phyloP scores from a whole-genome alignment of 768 basidiomycete genomes.

The Boletus vermiculosoides region DNA sequence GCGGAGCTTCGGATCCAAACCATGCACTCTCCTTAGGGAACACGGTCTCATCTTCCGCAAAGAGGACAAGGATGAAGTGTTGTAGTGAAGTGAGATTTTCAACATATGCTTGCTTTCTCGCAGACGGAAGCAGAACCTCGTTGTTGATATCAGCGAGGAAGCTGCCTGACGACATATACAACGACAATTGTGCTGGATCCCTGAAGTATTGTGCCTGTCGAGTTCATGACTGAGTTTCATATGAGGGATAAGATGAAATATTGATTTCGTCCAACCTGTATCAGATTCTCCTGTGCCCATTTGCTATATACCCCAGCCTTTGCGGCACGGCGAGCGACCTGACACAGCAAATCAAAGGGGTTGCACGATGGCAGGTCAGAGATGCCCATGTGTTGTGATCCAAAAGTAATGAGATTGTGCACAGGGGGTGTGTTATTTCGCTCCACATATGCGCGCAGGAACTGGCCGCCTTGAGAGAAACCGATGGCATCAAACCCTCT shows the following conservation, averaged over 20 bases:
- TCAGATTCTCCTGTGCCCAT: constrained; percentile 74
- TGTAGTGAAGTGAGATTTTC: constrained; percentile 59
- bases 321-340: constrained; percentile 59
- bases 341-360: constrained; percentile 66
- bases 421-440: constrained; percentile 70
- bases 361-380: constrained; percentile 70
- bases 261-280: constrained; percentile 51
- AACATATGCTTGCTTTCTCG: constrained; percentile 59
- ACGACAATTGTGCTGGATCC: constrained; percentile 58
- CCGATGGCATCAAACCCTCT: constrained; percentile 84
- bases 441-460: constrained; percentile 82
- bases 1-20: constrained; percentile 71
- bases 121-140: constrained; percentile 47
- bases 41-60: constrained; percentile 71
- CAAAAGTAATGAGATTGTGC: constrained; percentile 83
- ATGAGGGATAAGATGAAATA: neutral
- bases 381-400: constrained; percentile 85
- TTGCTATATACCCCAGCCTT: constrained; percentile 64
- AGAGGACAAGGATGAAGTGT: constrained; percentile 71
- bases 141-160: constrained; percentile 82
- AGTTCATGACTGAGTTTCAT: neutral
- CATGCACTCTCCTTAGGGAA: constrained; percentile 83
- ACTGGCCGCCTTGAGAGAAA: constrained; percentile 88
- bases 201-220: constrained; percentile 83
- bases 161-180: constrained; percentile 57